These are phyloP conservation scores for Geranium incanum DNA, from an alignment of 441 rosid genomes.

Conservation along the genomic window DNA sequence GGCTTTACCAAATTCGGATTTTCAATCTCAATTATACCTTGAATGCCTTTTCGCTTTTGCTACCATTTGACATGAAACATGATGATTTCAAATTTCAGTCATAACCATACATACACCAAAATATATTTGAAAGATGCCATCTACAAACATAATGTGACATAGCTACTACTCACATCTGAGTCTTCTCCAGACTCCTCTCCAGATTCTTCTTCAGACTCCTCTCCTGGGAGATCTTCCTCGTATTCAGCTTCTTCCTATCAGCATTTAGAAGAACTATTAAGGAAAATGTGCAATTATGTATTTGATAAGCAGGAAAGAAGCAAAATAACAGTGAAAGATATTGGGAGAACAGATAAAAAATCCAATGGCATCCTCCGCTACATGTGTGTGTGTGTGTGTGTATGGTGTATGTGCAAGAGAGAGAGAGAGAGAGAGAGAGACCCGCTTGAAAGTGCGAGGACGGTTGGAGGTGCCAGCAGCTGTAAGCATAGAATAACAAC, in stretches of 20 bases:
- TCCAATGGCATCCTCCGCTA: not conserved
- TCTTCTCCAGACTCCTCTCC: slow-evolving; percentile 7
- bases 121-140: not conserved
- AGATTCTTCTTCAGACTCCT: slow-evolving; percentile 7
- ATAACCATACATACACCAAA: not conserved
- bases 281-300: not conserved
- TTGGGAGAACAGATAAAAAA: not conserved
- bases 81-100: not conserved
- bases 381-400: not conserved
- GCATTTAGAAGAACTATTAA: not conserved
- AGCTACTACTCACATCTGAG: not conserved
- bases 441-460: slow-evolving; percentile 9
- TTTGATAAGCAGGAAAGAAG: not conserved
- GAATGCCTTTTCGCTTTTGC: slow-evolving; percentile 29
- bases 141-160: not conserved
- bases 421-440: not conserved
- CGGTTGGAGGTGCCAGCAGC: not conserved
- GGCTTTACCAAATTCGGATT: slow-evolving; percentile 75
- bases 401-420: not conserved
- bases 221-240: not conserved
- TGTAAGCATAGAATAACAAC: not conserved
- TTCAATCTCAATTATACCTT: slow-evolving; percentile 71
- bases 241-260: slow-evolving; percentile 3
- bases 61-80: not conserved
- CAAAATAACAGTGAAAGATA: not conserved